A percentile compares a stretch with the other conserved stretches of the same genome.
Conservation (phyloP, 768 basidiomycete species). For the Cyathus striatus region DNA sequence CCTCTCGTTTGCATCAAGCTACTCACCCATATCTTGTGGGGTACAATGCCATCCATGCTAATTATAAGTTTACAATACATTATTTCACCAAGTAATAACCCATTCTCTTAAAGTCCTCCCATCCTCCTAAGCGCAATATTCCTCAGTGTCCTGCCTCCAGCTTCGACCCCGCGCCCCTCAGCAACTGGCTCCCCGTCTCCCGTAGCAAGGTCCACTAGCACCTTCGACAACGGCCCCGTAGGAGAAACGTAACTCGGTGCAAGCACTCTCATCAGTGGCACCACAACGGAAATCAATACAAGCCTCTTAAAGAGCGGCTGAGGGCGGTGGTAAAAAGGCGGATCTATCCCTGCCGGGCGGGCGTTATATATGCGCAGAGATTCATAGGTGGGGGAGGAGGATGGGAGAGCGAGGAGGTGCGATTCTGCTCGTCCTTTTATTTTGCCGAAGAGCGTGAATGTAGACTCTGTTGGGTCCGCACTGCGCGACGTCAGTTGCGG, state of each 20-base stretch:
- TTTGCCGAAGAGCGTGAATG: slow-evolving; percentile 11
- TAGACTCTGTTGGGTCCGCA: slow-evolving; percentile 17
- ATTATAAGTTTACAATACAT: too few species aligned
- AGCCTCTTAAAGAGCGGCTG: background rate
- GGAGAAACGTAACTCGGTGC: slow-evolving; percentile 11
- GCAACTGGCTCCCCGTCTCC: slow-evolving; percentile 16
- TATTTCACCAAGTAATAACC: too few species aligned
- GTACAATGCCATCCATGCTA: too few species aligned
- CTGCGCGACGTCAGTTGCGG: slow-evolving; percentile 4
- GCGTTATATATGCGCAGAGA: slow-evolving; percentile 15
- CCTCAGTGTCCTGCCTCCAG: slow-evolving; percentile 10
- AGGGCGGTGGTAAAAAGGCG: slow-evolving; percentile 2
- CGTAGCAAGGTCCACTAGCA: slow-evolving; percentile 12
- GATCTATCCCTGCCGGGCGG: slow-evolving; percentile 10
- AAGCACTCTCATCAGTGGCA: background rate
- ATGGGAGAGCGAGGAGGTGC: slow-evolving; percentile 10
- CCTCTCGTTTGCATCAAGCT: too few species aligned
- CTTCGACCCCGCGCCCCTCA: slow-evolving; percentile 14
- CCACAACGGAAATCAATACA: background rate
- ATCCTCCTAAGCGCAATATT: slow-evolving; percentile 2
- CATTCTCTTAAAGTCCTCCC: too few species aligned
- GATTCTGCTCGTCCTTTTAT: slow-evolving; percentile 19
- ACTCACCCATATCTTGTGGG: too few species aligned
- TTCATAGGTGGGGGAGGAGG: slow-evolving; percentile 2
- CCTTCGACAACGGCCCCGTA: slow-evolving; percentile 12